phyloP scores from a whole-genome alignment of 176 grass and related monocot genomes.

The Eleusine coracana region DNA sequence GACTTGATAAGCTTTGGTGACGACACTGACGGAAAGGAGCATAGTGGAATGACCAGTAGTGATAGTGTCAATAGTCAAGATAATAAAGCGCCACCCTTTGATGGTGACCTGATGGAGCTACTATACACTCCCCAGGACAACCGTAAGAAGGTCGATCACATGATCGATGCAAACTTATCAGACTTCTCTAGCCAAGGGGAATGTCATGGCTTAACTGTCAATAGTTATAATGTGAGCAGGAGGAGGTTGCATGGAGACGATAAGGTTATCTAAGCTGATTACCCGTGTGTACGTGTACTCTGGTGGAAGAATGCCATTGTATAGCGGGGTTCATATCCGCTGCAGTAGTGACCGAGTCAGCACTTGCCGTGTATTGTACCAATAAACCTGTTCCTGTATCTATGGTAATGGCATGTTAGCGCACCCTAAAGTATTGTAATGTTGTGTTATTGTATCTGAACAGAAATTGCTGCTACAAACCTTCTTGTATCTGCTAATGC shows the following conservation, averaged over 20 bases:
- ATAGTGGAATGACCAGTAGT: background rate
- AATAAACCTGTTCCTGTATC: background rate
- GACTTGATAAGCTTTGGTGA: slow-evolving; percentile 47
- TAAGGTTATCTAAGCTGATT: slow-evolving; percentile 27
- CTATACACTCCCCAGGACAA: slow-evolving; percentile 1
- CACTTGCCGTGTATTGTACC: background rate
- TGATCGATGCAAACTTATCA: slow-evolving; percentile 44
- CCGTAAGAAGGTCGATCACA: slow-evolving; percentile 44
- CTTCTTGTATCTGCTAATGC: background rate
- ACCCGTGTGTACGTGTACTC: background rate
- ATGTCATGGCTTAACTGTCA: background rate
- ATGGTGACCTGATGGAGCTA: slow-evolving; percentile 1
- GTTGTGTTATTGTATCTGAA: background rate
- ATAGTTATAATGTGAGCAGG: slow-evolving; percentile 33
- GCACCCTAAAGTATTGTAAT: background rate
- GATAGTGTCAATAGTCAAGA: background rate
- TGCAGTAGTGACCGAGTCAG: background rate
- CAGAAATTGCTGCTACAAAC: background rate
- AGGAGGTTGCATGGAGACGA: slow-evolving; percentile 37
- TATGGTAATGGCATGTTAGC: background rate
- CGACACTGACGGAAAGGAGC: background rate
- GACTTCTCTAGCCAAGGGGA: slow-evolving; percentile 36
- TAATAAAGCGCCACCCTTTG: slow-evolving; percentile 8
- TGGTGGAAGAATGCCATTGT: background rate
- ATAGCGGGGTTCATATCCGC: background rate